phyloP scores from a whole-genome alignment of 2,329 filamentous ascomycete species.

The Alternaria burnsii region DNA sequence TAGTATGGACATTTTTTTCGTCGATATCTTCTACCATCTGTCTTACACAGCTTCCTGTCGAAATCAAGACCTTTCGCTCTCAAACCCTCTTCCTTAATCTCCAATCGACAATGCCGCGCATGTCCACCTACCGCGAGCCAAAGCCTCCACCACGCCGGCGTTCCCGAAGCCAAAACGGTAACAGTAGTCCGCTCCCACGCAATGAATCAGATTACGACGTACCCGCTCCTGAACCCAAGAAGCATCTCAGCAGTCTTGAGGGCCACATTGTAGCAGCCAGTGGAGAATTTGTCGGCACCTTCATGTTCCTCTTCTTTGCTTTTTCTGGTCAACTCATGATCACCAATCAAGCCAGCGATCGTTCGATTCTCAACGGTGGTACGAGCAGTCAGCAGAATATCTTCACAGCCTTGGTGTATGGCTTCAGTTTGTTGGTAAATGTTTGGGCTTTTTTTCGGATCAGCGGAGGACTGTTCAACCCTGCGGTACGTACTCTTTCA shows the following conservation, averaged over 20 bases:
- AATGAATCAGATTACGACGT: conserved; percentile 9
- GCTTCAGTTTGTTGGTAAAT: conserved; percentile 42
- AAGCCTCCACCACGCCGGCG: conserved; percentile 15
- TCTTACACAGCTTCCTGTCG: not conserved
- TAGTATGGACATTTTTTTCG: not conserved
- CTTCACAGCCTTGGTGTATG: conserved; percentile 42
- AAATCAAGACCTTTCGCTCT: not conserved
- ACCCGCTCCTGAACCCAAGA: conserved; percentile 9
- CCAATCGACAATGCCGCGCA: conserved; percentile 9
- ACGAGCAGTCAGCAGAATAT: conserved; percentile 33
- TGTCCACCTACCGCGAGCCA: conserved; percentile 17
- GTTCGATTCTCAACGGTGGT: conserved; percentile 22
- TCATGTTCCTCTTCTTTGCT: conserved; percentile 44
- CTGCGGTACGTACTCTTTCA: conserved; percentile 22
- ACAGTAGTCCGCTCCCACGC: not conserved
- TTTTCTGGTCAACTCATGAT: conserved; percentile 42
- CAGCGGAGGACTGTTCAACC: conserved; percentile 31
- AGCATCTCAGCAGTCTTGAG: conserved; percentile 19
- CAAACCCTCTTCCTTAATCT: too few relatives aligned
- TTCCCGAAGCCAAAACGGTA: conserved; percentile 3
- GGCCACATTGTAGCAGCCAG: conserved; percentile 36
- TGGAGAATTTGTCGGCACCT: conserved; percentile 45
- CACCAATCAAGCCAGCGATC: conserved; percentile 24
- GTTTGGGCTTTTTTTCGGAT: conserved; percentile 46
- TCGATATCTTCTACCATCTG: not conserved